Base-by-base conservation (phyloP, 2,329 filamentous ascomycete genomes). In the Talaromyces islandicus region DNA sequence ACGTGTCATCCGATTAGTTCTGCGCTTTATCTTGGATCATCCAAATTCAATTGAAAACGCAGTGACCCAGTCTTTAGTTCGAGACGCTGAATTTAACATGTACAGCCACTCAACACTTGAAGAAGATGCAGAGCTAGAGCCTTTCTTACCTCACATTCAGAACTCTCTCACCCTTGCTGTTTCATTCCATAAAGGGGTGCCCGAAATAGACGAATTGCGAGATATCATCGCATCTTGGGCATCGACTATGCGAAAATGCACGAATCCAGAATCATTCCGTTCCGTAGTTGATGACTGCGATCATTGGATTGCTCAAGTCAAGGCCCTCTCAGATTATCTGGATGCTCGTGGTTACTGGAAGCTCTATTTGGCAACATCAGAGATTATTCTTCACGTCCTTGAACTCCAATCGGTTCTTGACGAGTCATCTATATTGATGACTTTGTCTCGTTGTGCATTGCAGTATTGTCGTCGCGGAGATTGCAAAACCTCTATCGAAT, bases 401-500 rank as follows among this genome's bases (percentile, higher is more conserved):
- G 80, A 84, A 64, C 67, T 84, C 30, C 75, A 77, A 52, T 69
- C 73, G 21, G 64, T 66, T 3, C 62, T 65, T 4, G 69, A 75
- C 53, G 62, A 63, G 61, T 79, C 75, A 2, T 74, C 73, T 60
- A 72, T 76, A 25, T 75, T 80, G 50, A 69, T 69, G 35, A 76
- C 70, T 62, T 74, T 78, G 25, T 79, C 74, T 64, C 73, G 76
- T 14, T 72, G 87, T 7, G 82, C 80, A 1, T 65, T 81, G 7
- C 82, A 86, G 63, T 84, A 86, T 66, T 76, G 85, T 50, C 77
- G 80, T 5, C 77, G 88, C 62, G 87, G 86, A 29, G 84, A 87
- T 65, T 82, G 82, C 54, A 82, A 81, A 50, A 84, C 83, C 67
- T 84, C 86, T 52, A 80, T 79, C 7, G 68, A 80, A 5, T 71